phyloP scores from a whole-genome alignment of 768 basidiomycete species.

The Tricholoma flavovirens region DNA sequence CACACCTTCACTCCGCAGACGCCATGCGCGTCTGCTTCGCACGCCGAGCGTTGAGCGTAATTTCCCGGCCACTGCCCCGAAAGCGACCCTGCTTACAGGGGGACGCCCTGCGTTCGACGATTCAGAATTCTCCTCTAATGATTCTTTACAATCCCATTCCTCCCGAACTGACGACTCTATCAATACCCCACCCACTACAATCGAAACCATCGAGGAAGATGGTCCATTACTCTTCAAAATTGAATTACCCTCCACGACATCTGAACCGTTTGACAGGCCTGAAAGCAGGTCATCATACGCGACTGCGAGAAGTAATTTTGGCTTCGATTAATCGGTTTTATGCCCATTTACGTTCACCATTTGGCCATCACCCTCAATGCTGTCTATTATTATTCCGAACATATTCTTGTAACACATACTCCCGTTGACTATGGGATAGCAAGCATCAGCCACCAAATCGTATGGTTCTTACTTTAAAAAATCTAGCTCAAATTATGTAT shows the following conservation, averaged over 20 bases:
- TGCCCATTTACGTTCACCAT: not conserved
- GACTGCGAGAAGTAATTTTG: conserved; percentile 30
- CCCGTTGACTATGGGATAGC: too few relatives aligned
- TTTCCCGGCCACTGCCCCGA: conserved; percentile 18
- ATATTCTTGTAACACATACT: not conserved
- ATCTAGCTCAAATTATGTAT: not conserved
- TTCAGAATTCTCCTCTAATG: conserved; percentile 2
- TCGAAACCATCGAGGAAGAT: conserved; percentile 14
- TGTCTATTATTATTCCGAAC: not conserved
- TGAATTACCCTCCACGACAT: not conserved
- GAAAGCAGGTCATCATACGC: conserved; percentile 30
- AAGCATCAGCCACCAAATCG: not conserved
- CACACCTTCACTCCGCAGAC: conserved; percentile 23
- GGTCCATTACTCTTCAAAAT: conserved; percentile 3
- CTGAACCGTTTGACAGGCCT: conserved; percentile 17
- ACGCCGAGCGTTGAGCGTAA: conserved; percentile 34
- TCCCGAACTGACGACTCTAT: conserved; percentile 5
- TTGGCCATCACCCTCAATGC: not conserved
- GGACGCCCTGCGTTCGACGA: conserved; percentile 5
- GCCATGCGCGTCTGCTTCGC: conserved; percentile 26
- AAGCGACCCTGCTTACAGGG: not conserved
- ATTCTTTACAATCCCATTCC: conserved; percentile 8
- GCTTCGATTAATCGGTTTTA: conserved; percentile 9
- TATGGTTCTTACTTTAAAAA: not conserved
- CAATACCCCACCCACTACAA: conserved; percentile 16